Conservation (phyloP, 169 alveolate genomes). For the Eimeria maxima region DNA sequence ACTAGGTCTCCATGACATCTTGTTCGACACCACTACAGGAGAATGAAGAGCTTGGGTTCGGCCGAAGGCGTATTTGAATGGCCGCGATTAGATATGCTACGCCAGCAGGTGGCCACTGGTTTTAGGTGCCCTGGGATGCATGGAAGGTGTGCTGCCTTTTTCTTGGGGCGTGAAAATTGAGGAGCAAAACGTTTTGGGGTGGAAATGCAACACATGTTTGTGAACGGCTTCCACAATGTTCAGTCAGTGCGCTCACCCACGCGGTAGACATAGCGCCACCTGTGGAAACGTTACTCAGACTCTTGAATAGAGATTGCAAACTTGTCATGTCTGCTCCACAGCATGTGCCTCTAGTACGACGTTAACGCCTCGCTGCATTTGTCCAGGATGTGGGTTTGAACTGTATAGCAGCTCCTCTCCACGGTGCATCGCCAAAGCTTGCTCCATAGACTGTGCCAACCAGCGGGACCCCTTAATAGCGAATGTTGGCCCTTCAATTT, state of each 20-base stretch:
- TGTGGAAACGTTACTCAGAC: not conserved
- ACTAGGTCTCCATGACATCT: not conserved
- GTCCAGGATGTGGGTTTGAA: not conserved
- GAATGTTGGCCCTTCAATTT: not conserved
- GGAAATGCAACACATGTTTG: not conserved
- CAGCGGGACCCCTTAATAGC: not conserved
- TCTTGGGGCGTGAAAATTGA: not conserved
- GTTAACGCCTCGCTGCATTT: not conserved
- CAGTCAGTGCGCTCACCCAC: not conserved
- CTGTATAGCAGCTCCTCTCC: not conserved
- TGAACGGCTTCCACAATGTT: not conserved
- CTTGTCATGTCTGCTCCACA: not conserved
- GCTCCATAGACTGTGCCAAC: not conserved
- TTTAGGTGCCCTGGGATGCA: not conserved
- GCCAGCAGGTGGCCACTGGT: not conserved
- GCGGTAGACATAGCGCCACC: not conserved
- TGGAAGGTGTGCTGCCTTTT: not conserved
- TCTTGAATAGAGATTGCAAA: not conserved
- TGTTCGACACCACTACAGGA: not conserved
- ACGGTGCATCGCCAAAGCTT: not conserved
- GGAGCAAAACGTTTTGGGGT: not conserved
- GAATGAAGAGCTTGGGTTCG: not conserved
- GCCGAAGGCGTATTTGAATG: not conserved
- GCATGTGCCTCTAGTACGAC: not conserved
- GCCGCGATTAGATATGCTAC: not conserved